Conservation (phyloP, 192 early-diverging fungal genomes). For the Coemansia sp. region DNA sequence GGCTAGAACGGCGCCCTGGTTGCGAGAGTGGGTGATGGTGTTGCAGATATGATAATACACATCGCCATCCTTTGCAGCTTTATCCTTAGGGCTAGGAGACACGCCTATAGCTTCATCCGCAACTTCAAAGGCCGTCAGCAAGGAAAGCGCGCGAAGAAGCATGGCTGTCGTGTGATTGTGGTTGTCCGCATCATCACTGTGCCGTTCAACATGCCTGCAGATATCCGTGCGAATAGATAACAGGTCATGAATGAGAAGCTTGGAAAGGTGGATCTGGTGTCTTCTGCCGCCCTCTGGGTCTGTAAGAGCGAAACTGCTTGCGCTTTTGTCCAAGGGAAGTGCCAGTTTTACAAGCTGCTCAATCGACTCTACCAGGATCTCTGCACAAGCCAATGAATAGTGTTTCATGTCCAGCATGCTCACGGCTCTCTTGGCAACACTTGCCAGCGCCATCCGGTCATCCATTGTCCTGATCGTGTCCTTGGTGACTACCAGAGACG, state of each 20-base stretch:
- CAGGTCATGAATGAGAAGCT: conserved; percentile 8
- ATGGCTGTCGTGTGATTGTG: background rate
- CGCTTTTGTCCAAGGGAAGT: conserved; percentile 11
- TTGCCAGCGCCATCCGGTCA: conserved; percentile 27
- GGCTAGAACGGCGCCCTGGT: conserved; percentile 19
- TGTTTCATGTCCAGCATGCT: background rate
- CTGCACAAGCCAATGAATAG: conserved; percentile 21
- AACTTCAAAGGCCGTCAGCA: conserved; percentile 13
- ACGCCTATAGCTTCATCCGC: background rate
- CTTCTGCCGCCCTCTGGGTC: conserved; percentile 7
- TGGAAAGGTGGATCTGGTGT: conserved; percentile 22
- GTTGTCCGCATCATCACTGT: background rate
- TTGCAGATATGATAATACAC: conserved; percentile 31
- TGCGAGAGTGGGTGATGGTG: conserved; percentile 15
- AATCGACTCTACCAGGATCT: conserved; percentile 26
- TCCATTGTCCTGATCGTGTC: conserved; percentile 10
- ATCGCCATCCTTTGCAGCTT: conserved; percentile 16
- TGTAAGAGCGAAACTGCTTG: conserved; percentile 7
- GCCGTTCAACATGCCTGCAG: conserved; percentile 13
- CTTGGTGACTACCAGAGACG: conserved; percentile 13
- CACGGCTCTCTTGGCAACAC: conserved; percentile 22
- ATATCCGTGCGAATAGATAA: conserved; percentile 12
- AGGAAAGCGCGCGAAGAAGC: conserved; percentile 28
- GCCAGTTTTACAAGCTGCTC: conserved; percentile 40
- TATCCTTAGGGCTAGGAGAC: background rate